Base-by-base conservation (phyloP, 371 early-diverging fungal species). In the Thermomucor indicae-seudaticae region DNA sequence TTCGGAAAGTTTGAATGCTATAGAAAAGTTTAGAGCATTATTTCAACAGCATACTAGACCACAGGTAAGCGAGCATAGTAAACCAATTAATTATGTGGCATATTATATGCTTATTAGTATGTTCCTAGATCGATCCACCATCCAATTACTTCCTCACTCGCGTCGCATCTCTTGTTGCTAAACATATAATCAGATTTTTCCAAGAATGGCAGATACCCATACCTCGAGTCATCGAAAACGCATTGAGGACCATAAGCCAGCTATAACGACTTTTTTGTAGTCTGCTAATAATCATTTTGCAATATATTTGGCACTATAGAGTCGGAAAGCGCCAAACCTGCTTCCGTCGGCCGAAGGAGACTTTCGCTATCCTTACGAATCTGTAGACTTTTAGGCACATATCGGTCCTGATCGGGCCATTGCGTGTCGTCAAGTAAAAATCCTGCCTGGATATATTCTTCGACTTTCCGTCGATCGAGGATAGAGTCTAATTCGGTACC, bases 1-100 rank as follows among this genome's bases (percentile, higher is more conserved):
- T 25, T 91, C 95, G 10, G 85, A 89, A 58, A 86, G 86, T 52
- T 58, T 92, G 12, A 64, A 76, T 10, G 82, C 83, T 2, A 83
- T 92, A 16, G 81, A 85, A 49, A 54, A 67, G 28, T 91, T 92
- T 64, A 74, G 88, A 55, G 50, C 58, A n/a, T 72, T 89, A 77
- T 90, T 90, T n/a, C n/a, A n/a, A n/a, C n/a, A n/a, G n/a, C n/a
- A n/a, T n/a, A n/a, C n/a, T n/a, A n/a, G n/a, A n/a, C n/a, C n/a
- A n/a, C n/a, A n/a, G n/a, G n/a, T n/a, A n/a, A n/a, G n/a, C n/a
- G n/a, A n/a, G n/a, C n/a, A n/a, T n/a, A n/a, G n/a, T n/a, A n/a
- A n/a, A n/a, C n/a, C n/a, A n/a, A n/a, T n/a, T n/a, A n/a, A n/a
- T n/a, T n/a, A n/a, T n/a, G n/a, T n/a, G n/a, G n/a, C n/a, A n/a